These are phyloP conservation scores for Phytophthora syringae DNA, from an alignment of 352 stramenopile genomes.

Conservation along the genomic window DNA sequence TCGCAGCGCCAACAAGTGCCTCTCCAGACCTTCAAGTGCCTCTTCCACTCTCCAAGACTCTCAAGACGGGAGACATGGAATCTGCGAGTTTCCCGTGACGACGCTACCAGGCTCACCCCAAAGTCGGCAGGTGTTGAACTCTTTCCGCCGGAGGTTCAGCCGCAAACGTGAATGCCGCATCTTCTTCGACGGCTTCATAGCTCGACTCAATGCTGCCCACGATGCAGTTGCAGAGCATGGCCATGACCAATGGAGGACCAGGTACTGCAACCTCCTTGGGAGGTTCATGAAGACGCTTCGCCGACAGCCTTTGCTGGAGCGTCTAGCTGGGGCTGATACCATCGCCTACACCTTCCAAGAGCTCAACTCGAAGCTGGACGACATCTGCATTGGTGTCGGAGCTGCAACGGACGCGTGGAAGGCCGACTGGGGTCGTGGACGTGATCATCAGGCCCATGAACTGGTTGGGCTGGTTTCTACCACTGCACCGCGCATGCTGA, in stretches of 20 bases:
- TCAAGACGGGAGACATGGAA: conserved; percentile 4
- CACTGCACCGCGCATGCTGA: neutral
- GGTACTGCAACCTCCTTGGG: neutral
- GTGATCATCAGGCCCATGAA: neutral
- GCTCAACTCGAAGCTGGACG: conserved; percentile 8
- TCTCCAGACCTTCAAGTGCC: no score
- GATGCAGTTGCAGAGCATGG: conserved; percentile 1
- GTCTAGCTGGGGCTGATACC: conserved; percentile 17
- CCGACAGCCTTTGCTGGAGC: conserved; percentile 10
- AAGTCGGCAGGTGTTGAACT: conserved; percentile 1
- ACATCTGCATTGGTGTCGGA: conserved; percentile 1
- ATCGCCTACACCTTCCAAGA: conserved; percentile 8
- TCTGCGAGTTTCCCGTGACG: conserved; percentile 9
- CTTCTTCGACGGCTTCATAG: neutral
- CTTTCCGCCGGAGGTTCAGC: neutral
- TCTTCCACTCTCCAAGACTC: no score
- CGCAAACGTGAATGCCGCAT: neutral
- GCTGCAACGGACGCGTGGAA: neutral
- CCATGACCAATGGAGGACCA: neutral
- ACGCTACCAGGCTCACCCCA: conserved; percentile 5
- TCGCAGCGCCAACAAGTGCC: no score
- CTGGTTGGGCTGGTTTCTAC: neutral
- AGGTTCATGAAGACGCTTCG: conserved; percentile 21
- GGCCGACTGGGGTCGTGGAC: neutral
- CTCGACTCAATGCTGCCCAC: neutral